Evolutionary conservation across 768 basidiomycete genomes (phyloP).

Genomic region (Suillus cothurnatus): DNA sequence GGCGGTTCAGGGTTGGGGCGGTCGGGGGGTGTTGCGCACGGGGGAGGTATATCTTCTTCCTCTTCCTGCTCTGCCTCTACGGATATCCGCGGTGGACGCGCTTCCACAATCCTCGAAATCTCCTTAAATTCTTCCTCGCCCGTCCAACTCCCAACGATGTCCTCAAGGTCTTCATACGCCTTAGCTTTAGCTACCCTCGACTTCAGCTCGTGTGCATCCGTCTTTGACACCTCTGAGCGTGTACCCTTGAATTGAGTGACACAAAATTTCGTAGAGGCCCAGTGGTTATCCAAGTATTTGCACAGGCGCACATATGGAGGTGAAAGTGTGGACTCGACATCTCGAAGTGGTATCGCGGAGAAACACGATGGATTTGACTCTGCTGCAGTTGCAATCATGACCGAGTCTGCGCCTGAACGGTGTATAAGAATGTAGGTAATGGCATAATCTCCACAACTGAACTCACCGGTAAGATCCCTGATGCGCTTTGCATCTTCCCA

Average conservation of each 20-base stretch:
- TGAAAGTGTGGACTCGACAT: constrained; percentile 69
- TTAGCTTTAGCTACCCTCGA: constrained; percentile 63
- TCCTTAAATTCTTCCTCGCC: constrained; percentile 64
- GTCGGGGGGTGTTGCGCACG: constrained; percentile 46
- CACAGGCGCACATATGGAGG: constrained; percentile 75
- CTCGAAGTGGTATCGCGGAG: constrained; percentile 61
- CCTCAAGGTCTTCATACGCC: constrained; percentile 53
- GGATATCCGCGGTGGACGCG: constrained; percentile 22
- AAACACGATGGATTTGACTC: constrained; percentile 94
- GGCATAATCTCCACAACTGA: not conserved
- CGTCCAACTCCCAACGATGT: constrained; percentile 53
- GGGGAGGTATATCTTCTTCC: constrained; percentile 33
- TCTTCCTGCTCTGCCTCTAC: constrained; percentile 12
- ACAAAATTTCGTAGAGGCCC: constrained; percentile 87
- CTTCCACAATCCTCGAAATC: constrained; percentile 50
- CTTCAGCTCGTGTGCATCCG: constrained; percentile 57
- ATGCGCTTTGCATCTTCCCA: constrained; percentile 80
- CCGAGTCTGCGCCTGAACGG: constrained; percentile 72
- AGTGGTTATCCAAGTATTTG: constrained; percentile 77
- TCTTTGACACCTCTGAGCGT: constrained; percentile 56
- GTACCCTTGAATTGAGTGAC: constrained; percentile 77
- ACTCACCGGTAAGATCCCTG: constrained; percentile 70
- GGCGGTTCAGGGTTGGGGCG: constrained; percentile 65
- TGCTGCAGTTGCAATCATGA: constrained; percentile 96
- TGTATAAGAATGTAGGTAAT: constrained; percentile 5